Evolutionary conservation across 2,329 filamentous ascomycete genomes (phyloP), one percentile per base, ranked within the genome.

Genomic region (Penicillium griseofulvum): DNA sequence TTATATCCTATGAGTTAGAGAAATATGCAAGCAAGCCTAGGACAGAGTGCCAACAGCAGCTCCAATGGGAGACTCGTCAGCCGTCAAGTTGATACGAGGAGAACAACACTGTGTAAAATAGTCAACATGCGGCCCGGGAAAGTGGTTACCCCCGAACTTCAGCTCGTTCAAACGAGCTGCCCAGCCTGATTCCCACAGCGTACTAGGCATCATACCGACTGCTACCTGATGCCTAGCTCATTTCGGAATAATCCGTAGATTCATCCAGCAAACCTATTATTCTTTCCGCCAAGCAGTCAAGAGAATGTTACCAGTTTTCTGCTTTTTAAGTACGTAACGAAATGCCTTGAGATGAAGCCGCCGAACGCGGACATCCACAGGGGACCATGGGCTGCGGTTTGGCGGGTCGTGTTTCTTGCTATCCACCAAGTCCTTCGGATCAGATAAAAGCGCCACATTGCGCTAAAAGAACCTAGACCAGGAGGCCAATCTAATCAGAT

Each of bases 401-500:
- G 17, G 17, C 5, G 24, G 34, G 34, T 7, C 9, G 22, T 24
- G 4, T 42, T 14, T 43, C 28, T 43, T 7, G 9, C 6, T 39
- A 39, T 41, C 36, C 28, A 26, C 19, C 28, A 47, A 19, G n/a
- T 26, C 5, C 4, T 28, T 39, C 36, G 43, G 50, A 48, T 52
- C 50, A 52, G 50, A 52, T 52, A 52, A 48, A 46, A 41, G 8
- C 36, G 43, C 50, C 50, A 33, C 50, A 17, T 6, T 16, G 14
- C 17, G 28, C 43, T 29, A 51, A 26, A 16, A 28, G 5, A 14
- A 33, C 11, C 28, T 5, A 22, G 19, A 14, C 26, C 11, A 45
- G 2, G 3, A 39, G 28, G 7, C 12, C 8, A 39, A 52, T 52
- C 50, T 52, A 41, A 52, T 52, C 43, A 48, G 50, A 52, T 52